Evolutionary conservation across 331 rosid species (phyloP), one percentile per base, ranked within the genome.

Genomic region (Dryas integrifolia): DNA sequence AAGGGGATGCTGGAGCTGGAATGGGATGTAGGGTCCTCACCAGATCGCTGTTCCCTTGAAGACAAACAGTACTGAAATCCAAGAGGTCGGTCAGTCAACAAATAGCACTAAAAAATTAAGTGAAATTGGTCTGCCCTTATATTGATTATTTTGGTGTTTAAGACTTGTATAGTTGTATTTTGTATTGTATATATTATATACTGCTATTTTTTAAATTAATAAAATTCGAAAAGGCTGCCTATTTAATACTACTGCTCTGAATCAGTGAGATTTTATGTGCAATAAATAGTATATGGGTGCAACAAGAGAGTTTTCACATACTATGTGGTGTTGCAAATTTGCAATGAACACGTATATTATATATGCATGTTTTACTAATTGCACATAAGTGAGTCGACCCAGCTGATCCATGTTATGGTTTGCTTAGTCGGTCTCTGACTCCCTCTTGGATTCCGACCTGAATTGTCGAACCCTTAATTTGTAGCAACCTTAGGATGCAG

Each of bases 401-500:
- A 47, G 7, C 74, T 13, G 53, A 56, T 24, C 43, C 16, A 67
- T 76, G n/a, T 9, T 59, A 30, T 59, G 12, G 45, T 38, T 18
- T 35, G 14, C 65, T 59, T 59, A 30, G 13, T 30, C 7, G 3
- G 6, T 56, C 60, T 56, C 39, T n/a, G 3, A 5, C 3, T 77
- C 62, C 70, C 71, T 43, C 41, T 63, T 72, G 79, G 83, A 86
- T 75, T 79, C 72, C 74, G 83, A 39, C 82, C 76, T 30, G 78
- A 80, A 79, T 58, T 60, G 77, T 80, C 72, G 76, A 76, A 79
- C 63, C 65, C 75, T 61, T n/a, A 46, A 72, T 45, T 60, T 92
- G 93, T 89, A 79, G 69, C 81, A 55, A 86, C 77, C 76, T 77
- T 38, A 65, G 96, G 96, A 67, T 77, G 88, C 96, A 89, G 73